phyloP scores from a whole-genome alignment of 345 rosid species.

The Zanthoxylum bungeanum region DNA sequence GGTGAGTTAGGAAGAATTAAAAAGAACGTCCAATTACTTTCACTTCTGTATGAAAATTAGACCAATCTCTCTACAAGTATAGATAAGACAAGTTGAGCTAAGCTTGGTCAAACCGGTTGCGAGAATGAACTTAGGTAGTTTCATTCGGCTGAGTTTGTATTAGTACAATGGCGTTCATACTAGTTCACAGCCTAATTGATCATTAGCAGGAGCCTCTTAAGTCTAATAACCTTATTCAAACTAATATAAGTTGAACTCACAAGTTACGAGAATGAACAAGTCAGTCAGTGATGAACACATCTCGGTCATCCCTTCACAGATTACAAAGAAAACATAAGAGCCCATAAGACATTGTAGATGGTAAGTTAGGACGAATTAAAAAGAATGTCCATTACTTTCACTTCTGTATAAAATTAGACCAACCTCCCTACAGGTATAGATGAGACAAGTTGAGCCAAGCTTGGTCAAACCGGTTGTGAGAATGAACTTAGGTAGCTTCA shows the following conservation, averaged over 20 bases:
- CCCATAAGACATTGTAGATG: background rate
- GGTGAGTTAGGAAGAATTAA: background rate
- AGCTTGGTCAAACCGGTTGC: background rate
- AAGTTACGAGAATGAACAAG: no score
- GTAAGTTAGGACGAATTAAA: background rate
- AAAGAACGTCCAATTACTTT: background rate
- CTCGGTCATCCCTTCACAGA: constrained; percentile 77
- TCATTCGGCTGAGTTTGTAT: background rate
- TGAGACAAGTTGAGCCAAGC: background rate
- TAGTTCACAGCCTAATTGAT: constrained; percentile 3
- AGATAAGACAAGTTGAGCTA: background rate
- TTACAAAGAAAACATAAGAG: constrained; percentile 3
- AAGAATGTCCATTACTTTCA: background rate
- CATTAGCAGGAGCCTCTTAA: background rate
- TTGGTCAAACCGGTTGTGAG: background rate
- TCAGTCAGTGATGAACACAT: constrained; percentile 78
- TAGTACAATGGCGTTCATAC: background rate
- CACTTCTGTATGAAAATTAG: background rate
- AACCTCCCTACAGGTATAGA: background rate
- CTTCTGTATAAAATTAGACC: background rate
- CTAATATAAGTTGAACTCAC: no score
- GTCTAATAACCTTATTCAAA: background rate
- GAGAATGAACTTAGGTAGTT: background rate
- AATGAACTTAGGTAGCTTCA: background rate
- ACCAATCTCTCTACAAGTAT: background rate